Evolutionary conservation across 2,329 filamentous ascomycete species (phyloP).

Genomic region (Tolypocladium paradoxum): DNA sequence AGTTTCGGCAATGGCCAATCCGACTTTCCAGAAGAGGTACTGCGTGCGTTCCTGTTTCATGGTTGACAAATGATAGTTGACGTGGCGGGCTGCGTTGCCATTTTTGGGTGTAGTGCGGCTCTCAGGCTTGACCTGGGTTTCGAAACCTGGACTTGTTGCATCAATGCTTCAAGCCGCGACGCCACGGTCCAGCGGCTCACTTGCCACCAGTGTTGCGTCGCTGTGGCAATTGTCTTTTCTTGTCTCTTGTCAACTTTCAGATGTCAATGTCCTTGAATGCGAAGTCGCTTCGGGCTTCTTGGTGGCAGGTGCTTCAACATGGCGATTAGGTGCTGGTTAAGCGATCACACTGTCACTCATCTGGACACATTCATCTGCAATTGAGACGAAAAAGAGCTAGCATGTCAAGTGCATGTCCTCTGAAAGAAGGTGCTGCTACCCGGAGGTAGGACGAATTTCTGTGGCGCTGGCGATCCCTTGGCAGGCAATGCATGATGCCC

Average conservation of each 20-base stretch:
- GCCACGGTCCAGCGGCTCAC: slow-evolving; percentile 6
- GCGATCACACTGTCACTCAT: neutral
- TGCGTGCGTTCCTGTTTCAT: neutral
- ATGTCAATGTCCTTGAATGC: neutral
- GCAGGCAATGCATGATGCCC: neutral
- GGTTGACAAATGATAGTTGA: neutral
- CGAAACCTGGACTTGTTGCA: slow-evolving; percentile 38
- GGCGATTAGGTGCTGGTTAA: neutral
- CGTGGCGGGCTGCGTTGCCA: neutral
- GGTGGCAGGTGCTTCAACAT: neutral
- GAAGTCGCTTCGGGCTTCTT: neutral
- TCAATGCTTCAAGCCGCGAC: slow-evolving; percentile 31
- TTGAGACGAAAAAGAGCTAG: neutral
- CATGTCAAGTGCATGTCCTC: neutral
- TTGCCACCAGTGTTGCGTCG: neutral
- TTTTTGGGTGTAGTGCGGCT: slow-evolving; percentile 2
- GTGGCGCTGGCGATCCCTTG: neutral
- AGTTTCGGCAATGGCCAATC: neutral
- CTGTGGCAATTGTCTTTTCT: neutral
- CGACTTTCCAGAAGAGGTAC: neutral
- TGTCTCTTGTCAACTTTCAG: neutral
- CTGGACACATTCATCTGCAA: neutral
- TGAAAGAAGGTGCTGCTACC: neutral
- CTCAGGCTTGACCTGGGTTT: slow-evolving; percentile 10
- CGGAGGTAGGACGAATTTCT: neutral